Evolutionary conservation across 1,284 basidiomycete species (phyloP).

Genomic region (Cryptococcus neoformans): DNA sequence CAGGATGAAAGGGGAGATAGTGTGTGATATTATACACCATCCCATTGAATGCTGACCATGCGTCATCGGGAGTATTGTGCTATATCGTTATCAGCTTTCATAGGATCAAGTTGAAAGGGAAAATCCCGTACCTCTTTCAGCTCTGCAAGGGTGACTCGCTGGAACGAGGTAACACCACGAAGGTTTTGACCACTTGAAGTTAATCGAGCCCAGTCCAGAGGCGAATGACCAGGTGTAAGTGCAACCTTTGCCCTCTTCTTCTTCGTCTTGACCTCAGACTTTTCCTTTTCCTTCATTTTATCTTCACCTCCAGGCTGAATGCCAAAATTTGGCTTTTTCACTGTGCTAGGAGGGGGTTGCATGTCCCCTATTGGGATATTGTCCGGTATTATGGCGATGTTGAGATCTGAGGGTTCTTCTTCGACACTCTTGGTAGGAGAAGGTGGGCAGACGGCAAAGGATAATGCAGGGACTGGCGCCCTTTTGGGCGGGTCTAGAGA

Average conservation of each 20-base stretch:
- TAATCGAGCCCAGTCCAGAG: constrained; percentile 91
- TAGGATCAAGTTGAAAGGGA: not conserved
- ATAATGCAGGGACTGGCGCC: constrained; percentile 15
- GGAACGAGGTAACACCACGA: constrained; percentile 56
- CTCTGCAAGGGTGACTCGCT: constrained; percentile 72
- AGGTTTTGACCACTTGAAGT: constrained; percentile 75
- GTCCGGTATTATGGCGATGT: constrained; percentile 41
- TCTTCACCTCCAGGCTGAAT: constrained; percentile 33
- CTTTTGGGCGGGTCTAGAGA: constrained; percentile 27
- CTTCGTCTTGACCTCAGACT: constrained; percentile 49
- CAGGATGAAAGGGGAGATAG: constrained; percentile 90
- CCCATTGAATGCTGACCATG: constrained; percentile 89
- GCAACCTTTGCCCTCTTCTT: constrained; percentile 75
- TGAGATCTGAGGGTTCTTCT: constrained; percentile 49
- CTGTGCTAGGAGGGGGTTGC: constrained; percentile 41
- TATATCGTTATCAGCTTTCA: constrained; percentile 10
- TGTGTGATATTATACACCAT: constrained; percentile 97
- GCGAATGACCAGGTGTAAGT: constrained; percentile 84
- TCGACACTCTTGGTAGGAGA: constrained; percentile 53
- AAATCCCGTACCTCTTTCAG: constrained; percentile 69
- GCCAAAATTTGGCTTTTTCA: constrained; percentile 34
- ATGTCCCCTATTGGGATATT: constrained; percentile 41
- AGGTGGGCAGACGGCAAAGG: constrained; percentile 53
- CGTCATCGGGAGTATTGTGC: constrained; percentile 64
- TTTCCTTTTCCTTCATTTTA: constrained; percentile 51